Evolutionary conservation across 768 basidiomycete genomes (phyloP), one percentile per base, ranked within the genome.

Genomic region (Pilatotrama ljubarskyi): DNA sequence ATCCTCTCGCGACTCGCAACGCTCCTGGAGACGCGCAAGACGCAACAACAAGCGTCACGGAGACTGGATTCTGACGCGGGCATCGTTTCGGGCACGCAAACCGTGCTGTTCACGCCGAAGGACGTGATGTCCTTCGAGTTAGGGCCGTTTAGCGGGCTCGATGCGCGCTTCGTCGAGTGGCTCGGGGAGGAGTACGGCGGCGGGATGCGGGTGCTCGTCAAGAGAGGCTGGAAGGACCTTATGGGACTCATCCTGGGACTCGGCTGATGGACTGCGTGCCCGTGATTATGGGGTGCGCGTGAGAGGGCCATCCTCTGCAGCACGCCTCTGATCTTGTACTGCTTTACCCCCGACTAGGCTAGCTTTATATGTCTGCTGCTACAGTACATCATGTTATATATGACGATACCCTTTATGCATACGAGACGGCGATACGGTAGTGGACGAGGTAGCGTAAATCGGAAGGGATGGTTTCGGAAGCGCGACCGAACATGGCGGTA

Each of bases 151-250:
- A 93, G 91, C 67, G 74, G 77, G 5, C 68, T 86, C 47, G 91
- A 93, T 62, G 85, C 80, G n/a, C 78, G 76, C 42, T 93, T 92
- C 69, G 74, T 92, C 35, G 89, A 91, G 69, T 93, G 90, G 89
- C 75, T 94, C 17, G 82, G 78, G 1, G 79, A 79, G 51, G 87
- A 90, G 71, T 89, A 89, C 59, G 84, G 79, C 3, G 77, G 77
- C 2, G 79, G 80, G 0, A 62, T 64, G 8, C 68, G 65, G 51
- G 70, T 80, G 29, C 69, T 74, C 26, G 78, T 82, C 40, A 74
- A 71, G 60, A 69, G 79, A 17, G 75, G 80, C 2, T 82, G 81
- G 81, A 75, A 76, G 55, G 81, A 82, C 61, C 57, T 83, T 5
- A 64, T 81, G 3, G 72, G 77, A 2, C 71, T 77, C 11, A 65